Base-by-base conservation (phyloP, 2,329 filamentous ascomycete species). In the Trichoderma sp. region DNA sequence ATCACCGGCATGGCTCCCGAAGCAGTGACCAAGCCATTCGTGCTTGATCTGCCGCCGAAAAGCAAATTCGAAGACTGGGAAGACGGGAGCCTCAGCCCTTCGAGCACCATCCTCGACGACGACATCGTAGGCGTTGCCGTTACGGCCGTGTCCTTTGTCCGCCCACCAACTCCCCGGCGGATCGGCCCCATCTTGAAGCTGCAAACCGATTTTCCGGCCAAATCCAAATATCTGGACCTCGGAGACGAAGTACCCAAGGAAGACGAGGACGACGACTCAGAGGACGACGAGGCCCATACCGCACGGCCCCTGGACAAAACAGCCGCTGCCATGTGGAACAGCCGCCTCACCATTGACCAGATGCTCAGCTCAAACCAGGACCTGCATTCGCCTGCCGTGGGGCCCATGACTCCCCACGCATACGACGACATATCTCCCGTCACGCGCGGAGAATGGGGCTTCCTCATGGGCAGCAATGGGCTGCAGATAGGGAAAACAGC, bases 351-450 rank as follows among this genome's bases (percentile, higher is more conserved):
- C 51, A 86, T 86, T 70, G 83, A 84, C 70, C 79, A 82, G 73
- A 74, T 84, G 39, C 74, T 85, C 59, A 77, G 74, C 70, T 74
- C 75, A n/a, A 73, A 71, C 51, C 37, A 39, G 13, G 51, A 63
- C 21, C 10, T 55, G 21, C 61, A 56, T 46, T 73, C 73, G 2
- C 56, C 68, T 66, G 75, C 69, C 59, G 71, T 83, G 24, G 86
- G 85, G 0, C 84, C 87, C 1, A 76, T 80, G 77, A 89, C 87
- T 68, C 87, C 87, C 1, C 87, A 89, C 71, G 83, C 80, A 8
- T 87, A 86, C 71, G 87, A 88, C 24, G 88, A 90, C 73, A 86
- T 90, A 67, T 89, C 86, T 60, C 88, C 88, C 6, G 83, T 86
- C 28, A 90, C 88, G 10, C 81, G 85, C 51, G 86, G 86, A 5